These are phyloP conservation scores for Coniosporium apollinis DNA, from an alignment of 495 filamentous ascomycete genomes.

Conservation along the genomic window DNA sequence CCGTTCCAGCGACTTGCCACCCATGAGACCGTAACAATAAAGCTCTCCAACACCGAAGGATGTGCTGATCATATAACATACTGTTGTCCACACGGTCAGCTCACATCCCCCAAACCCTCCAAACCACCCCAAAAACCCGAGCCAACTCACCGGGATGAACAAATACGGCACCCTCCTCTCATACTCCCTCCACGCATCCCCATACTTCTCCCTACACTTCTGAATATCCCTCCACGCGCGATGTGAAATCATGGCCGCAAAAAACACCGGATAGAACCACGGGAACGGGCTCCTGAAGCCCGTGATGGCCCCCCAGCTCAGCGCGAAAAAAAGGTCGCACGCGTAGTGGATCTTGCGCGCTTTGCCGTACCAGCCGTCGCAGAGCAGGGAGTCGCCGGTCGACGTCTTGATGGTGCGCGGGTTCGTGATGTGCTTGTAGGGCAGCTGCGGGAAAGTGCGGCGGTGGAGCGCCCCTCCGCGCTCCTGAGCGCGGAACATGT, in stretches of 20 bases:
- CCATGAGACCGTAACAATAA: too few species aligned
- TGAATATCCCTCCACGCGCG: constrained; percentile 73
- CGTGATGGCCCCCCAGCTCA: constrained; percentile 48
- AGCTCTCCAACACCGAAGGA: too few species aligned
- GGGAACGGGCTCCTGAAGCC: constrained; percentile 72
- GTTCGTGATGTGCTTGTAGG: constrained; percentile 76
- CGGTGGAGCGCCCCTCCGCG: constrained; percentile 54
- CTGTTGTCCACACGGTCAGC: too few species aligned
- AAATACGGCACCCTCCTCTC: constrained; percentile 76
- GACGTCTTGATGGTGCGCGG: constrained; percentile 69
- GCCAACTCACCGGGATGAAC: constrained; percentile 93
- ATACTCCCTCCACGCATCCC: constrained; percentile 82
- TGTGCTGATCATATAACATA: too few species aligned
- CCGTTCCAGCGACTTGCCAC: too few species aligned
- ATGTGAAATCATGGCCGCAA: constrained; percentile 79
- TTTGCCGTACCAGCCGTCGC: constrained; percentile 85
- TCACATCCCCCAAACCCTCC: too few species aligned
- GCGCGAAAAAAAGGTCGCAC: constrained; percentile 71
- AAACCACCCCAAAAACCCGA: too few species aligned
- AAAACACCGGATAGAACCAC: constrained; percentile 95
- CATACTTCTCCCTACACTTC: constrained; percentile 75
- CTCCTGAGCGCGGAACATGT: constrained; percentile 72
- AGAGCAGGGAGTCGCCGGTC: constrained; percentile 65
- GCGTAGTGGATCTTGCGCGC: constrained; percentile 94
- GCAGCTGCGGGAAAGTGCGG: constrained; percentile 82